Base-by-base conservation (phyloP, 306 rosid genomes). In the Quercus dentata region DNA sequence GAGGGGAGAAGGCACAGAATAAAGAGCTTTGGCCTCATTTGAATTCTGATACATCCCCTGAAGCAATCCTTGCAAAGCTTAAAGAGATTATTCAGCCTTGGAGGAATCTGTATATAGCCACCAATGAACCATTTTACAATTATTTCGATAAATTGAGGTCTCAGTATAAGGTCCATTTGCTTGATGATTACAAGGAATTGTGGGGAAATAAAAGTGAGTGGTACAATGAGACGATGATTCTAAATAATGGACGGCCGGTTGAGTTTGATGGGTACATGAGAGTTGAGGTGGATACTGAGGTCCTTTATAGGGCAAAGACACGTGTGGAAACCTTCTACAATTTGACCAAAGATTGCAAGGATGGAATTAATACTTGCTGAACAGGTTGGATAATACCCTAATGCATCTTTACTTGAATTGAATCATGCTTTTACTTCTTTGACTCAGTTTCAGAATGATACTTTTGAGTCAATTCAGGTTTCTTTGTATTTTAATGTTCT, bases 221-320 rank as follows among this genome's bases (percentile, higher is more conserved):
- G 99, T 90, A 85, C 88, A 96, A 93, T 55, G 99, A 93, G 83
- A 93, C 94, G 0, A 83, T 15, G 6, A 73, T 79, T 72, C 80
- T 96, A 79, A 96, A 93, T 85, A 81, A 91, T 21, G 97, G 97
- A 71, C 84, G 74, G 28, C 94, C 93, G 4, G 97, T 96, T 52
- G 97, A 96, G 86, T 96, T 96, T 85, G 99, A 96, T 82, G 99
- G 97, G 70, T 93, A 91, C 90, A 96, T 96, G 99, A 96, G 98
- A 87, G 99, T 86, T 62, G 99, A 94, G 2, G 98, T 96, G 76
- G 99, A 96, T 81, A 96, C 99, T 0, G 99, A 96, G 83, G 97
- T 96, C 65, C 88, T 96, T 82, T 91, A 93, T 82, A 86, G 98
- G 79, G 97, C 90, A 6, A 96, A 93, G 85, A 96, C 88, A 2